These are phyloP conservation scores for Penicillium carneum DNA, from an alignment of 2,329 filamentous ascomycete species.

Conservation along the genomic window DNA sequence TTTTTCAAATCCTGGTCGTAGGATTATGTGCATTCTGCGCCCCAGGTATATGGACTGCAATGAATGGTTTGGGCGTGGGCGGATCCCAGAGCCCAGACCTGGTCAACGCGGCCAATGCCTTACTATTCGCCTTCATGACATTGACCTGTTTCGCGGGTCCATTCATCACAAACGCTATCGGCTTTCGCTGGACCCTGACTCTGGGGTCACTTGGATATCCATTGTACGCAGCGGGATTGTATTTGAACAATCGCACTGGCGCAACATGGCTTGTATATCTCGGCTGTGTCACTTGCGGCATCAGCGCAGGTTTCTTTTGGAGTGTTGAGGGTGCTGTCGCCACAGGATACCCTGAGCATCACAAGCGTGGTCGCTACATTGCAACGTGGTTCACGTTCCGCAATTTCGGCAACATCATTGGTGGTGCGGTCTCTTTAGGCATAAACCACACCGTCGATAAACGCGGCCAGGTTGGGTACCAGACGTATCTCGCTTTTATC, in stretches of 20 bases:
- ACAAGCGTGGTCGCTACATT: slow-evolving; percentile 35
- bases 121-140: slow-evolving; percentile 57
- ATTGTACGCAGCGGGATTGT: slow-evolving; percentile 52
- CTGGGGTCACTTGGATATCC: slow-evolving; percentile 55
- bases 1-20: slow-evolving; percentile 53
- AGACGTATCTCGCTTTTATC: slow-evolving; percentile 58
- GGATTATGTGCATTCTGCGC: slow-evolving; percentile 53
- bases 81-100: slow-evolving; percentile 52
- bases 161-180: slow-evolving; percentile 32
- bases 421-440: slow-evolving; percentile 60
- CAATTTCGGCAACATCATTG: slow-evolving; percentile 56
- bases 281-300: slow-evolving; percentile 49
- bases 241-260: slow-evolving; percentile 49
- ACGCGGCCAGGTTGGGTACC: slow-evolving; percentile 32
- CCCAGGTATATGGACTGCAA: slow-evolving; percentile 55
- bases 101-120: slow-evolving; percentile 57
- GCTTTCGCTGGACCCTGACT: slow-evolving; percentile 48
- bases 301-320: slow-evolving; percentile 55
- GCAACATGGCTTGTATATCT: slow-evolving; percentile 53
- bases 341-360: slow-evolving; percentile 48
- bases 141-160: slow-evolving; percentile 54
- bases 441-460: slow-evolving; percentile 53
- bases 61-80: slow-evolving; percentile 54
- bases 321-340: slow-evolving; percentile 53
- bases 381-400: slow-evolving; percentile 53